These are phyloP conservation scores for Aspergillus egyptiacus DNA, from an alignment of 495 filamentous ascomycete genomes.

Conservation along the genomic window DNA sequence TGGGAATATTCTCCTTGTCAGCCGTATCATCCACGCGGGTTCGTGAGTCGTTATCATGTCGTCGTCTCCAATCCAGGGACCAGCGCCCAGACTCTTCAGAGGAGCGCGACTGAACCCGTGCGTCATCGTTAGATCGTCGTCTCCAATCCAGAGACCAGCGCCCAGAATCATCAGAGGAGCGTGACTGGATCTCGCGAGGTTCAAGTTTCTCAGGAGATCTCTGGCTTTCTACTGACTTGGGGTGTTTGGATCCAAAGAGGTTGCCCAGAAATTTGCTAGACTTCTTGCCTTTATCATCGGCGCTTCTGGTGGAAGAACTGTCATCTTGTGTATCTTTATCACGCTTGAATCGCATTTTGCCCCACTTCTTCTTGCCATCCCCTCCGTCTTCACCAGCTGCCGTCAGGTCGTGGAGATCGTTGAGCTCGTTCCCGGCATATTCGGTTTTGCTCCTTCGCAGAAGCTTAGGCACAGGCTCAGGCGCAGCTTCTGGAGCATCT, in stretches of 20 bases:
- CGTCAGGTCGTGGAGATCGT: conserved; percentile 12
- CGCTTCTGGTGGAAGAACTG: conserved; percentile 24
- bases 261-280: conserved; percentile 32
- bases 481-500: conserved; percentile 14
- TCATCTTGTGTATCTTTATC: conserved; percentile 32
- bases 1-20: conserved; percentile 27
- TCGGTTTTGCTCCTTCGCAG: conserved; percentile 10
- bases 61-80: conserved; percentile 16
- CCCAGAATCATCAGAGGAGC: conserved; percentile 30
- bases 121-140: conserved; percentile 2
- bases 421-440: conserved; percentile 19
- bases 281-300: conserved; percentile 31
- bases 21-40: conserved; percentile 21
- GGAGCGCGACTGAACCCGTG: conserved; percentile 22
- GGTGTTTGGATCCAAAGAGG: conserved; percentile 36
- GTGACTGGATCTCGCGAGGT: conserved; percentile 34
- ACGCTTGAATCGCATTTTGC: conserved; percentile 29
- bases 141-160: conserved; percentile 25
- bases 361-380: conserved; percentile 21
- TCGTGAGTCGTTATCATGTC: background rate
- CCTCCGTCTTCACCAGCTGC: conserved; percentile 12
- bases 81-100: conserved; percentile 36
- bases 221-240: conserved; percentile 28
- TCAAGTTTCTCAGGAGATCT: conserved; percentile 30
- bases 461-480: conserved; percentile 12